Conservation (phyloP, 2,329 filamentous ascomycete species). For the Clarireedia monteithiana region DNA sequence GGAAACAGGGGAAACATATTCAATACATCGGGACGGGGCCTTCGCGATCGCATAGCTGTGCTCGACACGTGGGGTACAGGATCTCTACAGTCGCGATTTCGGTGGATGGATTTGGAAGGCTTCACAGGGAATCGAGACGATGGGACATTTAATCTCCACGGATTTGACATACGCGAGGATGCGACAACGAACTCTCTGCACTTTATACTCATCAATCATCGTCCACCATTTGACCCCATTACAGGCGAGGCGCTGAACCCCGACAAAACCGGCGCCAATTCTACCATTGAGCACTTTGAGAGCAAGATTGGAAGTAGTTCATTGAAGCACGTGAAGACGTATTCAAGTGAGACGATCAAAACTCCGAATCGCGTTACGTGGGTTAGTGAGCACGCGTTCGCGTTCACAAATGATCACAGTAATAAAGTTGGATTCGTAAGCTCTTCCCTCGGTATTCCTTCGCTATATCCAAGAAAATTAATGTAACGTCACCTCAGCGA, state of each 20-base stretch:
- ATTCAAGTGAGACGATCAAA: slow-evolving; percentile 25
- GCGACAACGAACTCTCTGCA: slow-evolving; percentile 18
- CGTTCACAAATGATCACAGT: slow-evolving; percentile 33
- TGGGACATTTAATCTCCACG: slow-evolving; percentile 28
- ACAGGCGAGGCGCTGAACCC: slow-evolving; percentile 29
- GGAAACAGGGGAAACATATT: slow-evolving; percentile 16
- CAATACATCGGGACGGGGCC: slow-evolving; percentile 20
- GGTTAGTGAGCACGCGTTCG: slow-evolving; percentile 28
- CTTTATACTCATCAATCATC: slow-evolving; percentile 31
- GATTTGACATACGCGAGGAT: slow-evolving; percentile 28
- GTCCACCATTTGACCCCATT: slow-evolving; percentile 27
- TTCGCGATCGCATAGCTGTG: slow-evolving; percentile 21
- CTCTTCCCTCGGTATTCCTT: background rate
- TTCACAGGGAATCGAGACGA: slow-evolving; percentile 23
- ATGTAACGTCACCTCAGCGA: slow-evolving; percentile 10
- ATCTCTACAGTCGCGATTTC: slow-evolving; percentile 16
- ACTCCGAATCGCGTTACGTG: slow-evolving; percentile 32
- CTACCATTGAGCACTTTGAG: slow-evolving; percentile 32
- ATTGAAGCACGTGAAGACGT: slow-evolving; percentile 30
- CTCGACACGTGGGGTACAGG: slow-evolving; percentile 22
- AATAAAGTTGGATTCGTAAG: slow-evolving; percentile 25
- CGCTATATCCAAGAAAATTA: background rate
- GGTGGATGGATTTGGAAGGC: slow-evolving; percentile 18
- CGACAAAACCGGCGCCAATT: slow-evolving; percentile 28
- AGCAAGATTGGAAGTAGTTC: slow-evolving; percentile 19